Evolutionary conservation across 495 filamentous ascomycete genomes (phyloP), one percentile per base, ranked within the genome.

Genomic region (Parathielavia appendiculata): DNA sequence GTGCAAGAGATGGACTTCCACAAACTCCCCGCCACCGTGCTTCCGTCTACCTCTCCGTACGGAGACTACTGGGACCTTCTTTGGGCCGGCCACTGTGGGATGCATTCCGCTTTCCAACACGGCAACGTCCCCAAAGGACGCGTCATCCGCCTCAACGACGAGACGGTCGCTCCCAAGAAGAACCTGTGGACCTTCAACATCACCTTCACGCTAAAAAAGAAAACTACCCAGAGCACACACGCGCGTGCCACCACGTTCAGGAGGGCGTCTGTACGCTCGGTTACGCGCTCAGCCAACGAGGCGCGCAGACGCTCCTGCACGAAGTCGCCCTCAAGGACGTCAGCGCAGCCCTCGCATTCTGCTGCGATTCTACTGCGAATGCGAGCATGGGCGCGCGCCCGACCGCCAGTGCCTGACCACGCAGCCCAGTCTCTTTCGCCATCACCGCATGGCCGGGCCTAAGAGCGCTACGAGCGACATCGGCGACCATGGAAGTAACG

Each of bases 1-100:
- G 19, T 65, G 6, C 60, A 62, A 3, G 62, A 65, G n/a, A 36
- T 66, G 26, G 14, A 36, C 11, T 69, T 68, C 53, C 46, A 62
- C 53, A 26, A 46, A 10, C 66, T 73, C 12, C 72, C 73, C 2
- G 30, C 53, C 26, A 71, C 69, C 7, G 59, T 58, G 0, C 38
- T 69, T 4, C 57, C 67, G 2, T 68, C 68, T 26, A 50, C 59
- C 7, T 77, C 79, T 0, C 81, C 82, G 1, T 86, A 85, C 60
- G 83, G 83, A 40, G 76, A 80, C 44, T 63, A 80, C 63, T 86
- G 82, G 82, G 78, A 83, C 63, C 60, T 83, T 4, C 70, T 84
- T 19, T 84, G 81, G 81, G 62, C 81, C 35, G 81, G 80, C 5
- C 78, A 80, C 51, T 82, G 80, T 64, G 69, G 73, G 2, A 64